A percentile compares a stretch with the other conserved stretches of the same genome.
Conservation (phyloP, 2,329 filamentous ascomycete species). For the Myriosclerotinia scirpicola region DNA sequence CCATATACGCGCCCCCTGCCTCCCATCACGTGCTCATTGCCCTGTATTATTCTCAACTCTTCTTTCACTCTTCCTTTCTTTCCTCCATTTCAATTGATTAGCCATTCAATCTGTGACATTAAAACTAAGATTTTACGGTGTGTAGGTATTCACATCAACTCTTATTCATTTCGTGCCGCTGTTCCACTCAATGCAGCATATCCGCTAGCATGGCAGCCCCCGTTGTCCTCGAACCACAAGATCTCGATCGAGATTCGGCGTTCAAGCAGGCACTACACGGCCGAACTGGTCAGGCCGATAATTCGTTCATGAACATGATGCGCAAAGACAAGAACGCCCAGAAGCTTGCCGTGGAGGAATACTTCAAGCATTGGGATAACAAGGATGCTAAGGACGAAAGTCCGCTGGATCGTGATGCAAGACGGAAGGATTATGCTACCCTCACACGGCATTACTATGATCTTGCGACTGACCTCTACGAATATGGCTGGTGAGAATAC, state of each 20-base stretch:
- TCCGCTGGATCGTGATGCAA: conserved; percentile 72
- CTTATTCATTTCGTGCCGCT: not conserved
- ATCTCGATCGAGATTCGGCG: conserved; percentile 80
- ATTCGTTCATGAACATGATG: conserved; percentile 81
- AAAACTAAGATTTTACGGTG: not conserved
- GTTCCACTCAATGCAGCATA: not conserved
- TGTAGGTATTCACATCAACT: not conserved
- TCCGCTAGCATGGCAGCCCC: conserved; percentile 26
- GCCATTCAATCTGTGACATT: not conserved
- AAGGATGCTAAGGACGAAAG: conserved; percentile 80
- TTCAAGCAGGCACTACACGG: conserved; percentile 89
- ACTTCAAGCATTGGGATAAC: conserved; percentile 43
- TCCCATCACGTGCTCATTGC: not conserved
- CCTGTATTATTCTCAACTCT: not conserved
- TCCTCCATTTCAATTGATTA: not conserved
- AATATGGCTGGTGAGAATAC: conserved; percentile 74
- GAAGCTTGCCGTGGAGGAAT: conserved; percentile 72
- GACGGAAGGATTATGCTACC: conserved; percentile 86
- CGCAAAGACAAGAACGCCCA: conserved; percentile 78
- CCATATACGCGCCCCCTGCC: not conserved
- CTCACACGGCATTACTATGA: conserved; percentile 97
- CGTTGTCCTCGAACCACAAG: conserved; percentile 70
- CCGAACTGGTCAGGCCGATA: conserved; percentile 64
- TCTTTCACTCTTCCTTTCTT: not conserved
- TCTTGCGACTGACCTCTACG: conserved; percentile 91